Evolutionary conservation across 2,329 filamentous ascomycete species (phyloP), one percentile per base, ranked within the genome.

Genomic region (Lasiodiplodia gonubiensis): DNA sequence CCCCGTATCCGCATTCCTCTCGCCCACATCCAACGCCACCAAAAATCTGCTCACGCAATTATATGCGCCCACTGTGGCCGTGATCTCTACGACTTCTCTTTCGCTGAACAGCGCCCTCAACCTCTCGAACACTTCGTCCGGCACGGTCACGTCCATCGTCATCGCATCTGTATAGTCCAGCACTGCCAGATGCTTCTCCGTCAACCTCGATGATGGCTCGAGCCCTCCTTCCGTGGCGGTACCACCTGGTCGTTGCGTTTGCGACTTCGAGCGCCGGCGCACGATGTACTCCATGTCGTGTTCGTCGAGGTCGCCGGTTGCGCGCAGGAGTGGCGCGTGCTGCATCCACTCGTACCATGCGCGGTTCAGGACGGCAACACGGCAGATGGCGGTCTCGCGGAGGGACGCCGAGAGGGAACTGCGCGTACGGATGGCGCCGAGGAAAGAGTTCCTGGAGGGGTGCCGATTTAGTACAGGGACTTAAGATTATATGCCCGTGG

Each of bases 311-410:
- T 88, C 89, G 0, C 83, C 86, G 51, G 80, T 79, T 10, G 83
- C 81, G 4, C 86, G 85, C 16, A 94, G 83, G 3, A 83, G 74
- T 1, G 92, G 92, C 18, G 89, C 89, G 76, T 97, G 93, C 66
- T 92, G 87, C 42, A 82, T 86, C 92, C 92, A 96, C 78, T 97
- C 93, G 78, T 93, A 96, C 88, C 90, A 92, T 1, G 93, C 93
- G 21, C 85, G 79, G 79, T 96, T 97, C 73, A 92, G 86, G 18
- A 90, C 89, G 14, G 93, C 93, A 16, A 96, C 91, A 59, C 92
- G 86, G 74, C 88, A 92, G 72, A 97, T 94, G 71, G 91, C 90
- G 21, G 94, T 83, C 82, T 97, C 92, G 71, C 91, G 88, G 64
- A 93, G 75, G 71, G 78, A 77, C 3, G 80, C 76, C 3, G 83